Evolutionary conservation across 768 basidiomycete species (phyloP).

Genomic region (Boletus vinaceobasis): DNA sequence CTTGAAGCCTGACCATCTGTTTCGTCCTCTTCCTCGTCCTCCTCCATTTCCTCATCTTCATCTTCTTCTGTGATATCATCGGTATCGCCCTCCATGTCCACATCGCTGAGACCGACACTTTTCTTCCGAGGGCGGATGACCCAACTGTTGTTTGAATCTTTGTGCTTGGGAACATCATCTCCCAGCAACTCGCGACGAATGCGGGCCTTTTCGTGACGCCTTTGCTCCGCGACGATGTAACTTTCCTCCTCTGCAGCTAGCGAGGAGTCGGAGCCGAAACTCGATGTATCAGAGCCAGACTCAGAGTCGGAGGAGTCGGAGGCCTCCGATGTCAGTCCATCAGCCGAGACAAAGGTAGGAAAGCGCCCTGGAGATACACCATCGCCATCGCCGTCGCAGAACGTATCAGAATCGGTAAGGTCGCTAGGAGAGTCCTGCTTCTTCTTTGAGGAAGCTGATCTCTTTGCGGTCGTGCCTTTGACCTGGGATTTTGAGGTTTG

Average conservation of each 20-base stretch:
- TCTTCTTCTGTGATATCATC: slow-evolving; percentile 58
- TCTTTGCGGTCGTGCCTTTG: slow-evolving; percentile 35
- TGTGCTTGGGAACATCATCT: slow-evolving; percentile 44
- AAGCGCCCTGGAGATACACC: slow-evolving; percentile 40
- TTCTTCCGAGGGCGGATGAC: slow-evolving; percentile 66
- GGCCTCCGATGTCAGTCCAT: slow-evolving; percentile 48
- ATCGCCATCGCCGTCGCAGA: slow-evolving; percentile 27
- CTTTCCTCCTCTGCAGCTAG: slow-evolving; percentile 62
- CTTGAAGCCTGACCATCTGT: slow-evolving; percentile 40
- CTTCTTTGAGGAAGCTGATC: slow-evolving; percentile 19
- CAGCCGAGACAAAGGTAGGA: slow-evolving; percentile 69
- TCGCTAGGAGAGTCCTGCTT: slow-evolving; percentile 13
- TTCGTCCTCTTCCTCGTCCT: slow-evolving; percentile 45
- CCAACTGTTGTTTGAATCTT: slow-evolving; percentile 52
- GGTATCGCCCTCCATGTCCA: slow-evolving; percentile 61
- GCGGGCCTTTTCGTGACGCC: slow-evolving; percentile 48
- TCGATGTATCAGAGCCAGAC: slow-evolving; percentile 32
- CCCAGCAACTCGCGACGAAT: slow-evolving; percentile 59
- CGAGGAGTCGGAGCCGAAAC: slow-evolving; percentile 52
- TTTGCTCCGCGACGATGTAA: slow-evolving; percentile 50
- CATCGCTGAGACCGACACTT: slow-evolving; percentile 63
- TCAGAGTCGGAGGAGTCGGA: slow-evolving; percentile 45
- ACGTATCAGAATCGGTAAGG: slow-evolving; percentile 28
- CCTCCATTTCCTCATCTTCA: slow-evolving; percentile 37
- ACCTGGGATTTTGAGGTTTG: slow-evolving; percentile 36